A percentile compares a stretch with the other conserved stretches of the same genome.
phyloP scores from a whole-genome alignment of 2,329 filamentous ascomycete genomes.

The Fusarium irregulare region DNA sequence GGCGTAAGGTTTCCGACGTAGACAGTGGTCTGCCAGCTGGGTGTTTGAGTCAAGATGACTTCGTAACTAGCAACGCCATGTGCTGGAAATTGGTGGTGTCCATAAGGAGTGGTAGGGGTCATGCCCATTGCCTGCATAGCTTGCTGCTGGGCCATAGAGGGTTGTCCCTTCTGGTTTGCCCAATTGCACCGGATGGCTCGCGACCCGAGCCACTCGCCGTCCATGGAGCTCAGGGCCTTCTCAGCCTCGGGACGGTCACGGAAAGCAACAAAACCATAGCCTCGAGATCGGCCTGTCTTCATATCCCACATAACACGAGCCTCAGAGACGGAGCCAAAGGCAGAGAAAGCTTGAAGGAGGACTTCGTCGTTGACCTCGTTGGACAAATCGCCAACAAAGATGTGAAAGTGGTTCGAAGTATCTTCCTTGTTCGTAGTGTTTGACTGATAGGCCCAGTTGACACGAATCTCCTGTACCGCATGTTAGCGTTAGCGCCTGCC shows the following conservation, averaged over 20 bases:
- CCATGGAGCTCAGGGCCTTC: slow-evolving; percentile 96
- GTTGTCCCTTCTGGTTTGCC: slow-evolving; percentile 99
- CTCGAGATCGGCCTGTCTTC: slow-evolving; percentile 98
- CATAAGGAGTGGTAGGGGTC: slow-evolving; percentile 95
- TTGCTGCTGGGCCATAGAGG: slow-evolving; percentile 97
- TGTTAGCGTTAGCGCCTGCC: slow-evolving; percentile 25
- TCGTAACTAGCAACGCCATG: slow-evolving; percentile 98
- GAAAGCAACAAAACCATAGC: slow-evolving; percentile 98
- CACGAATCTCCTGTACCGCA: slow-evolving; percentile 84
- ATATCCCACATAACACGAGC: slow-evolving; percentile 99
- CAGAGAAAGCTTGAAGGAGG: slow-evolving; percentile 91
- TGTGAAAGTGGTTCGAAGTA: slow-evolving; percentile 98
- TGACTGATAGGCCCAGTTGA: slow-evolving; percentile 99
- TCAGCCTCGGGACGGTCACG: slow-evolving; percentile 93
- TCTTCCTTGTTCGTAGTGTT: slow-evolving; percentile 96
- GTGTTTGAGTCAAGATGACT: slow-evolving; percentile 94
- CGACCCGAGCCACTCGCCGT: slow-evolving; percentile 98
- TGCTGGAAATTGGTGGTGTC: slow-evolving; percentile 97
- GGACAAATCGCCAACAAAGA: slow-evolving; percentile 96
- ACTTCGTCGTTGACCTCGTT: slow-evolving; percentile 99
- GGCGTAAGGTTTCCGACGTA: slow-evolving; percentile 98
- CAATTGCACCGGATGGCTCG: slow-evolving; percentile 99
- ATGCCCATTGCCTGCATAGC: slow-evolving; percentile 98
- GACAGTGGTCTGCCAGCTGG: slow-evolving; percentile 97
- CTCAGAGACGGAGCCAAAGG: slow-evolving; percentile 95